Evolutionary conservation across 805 yeast genomes (phyloP).

Genomic region (Yarrowia sp.): DNA sequence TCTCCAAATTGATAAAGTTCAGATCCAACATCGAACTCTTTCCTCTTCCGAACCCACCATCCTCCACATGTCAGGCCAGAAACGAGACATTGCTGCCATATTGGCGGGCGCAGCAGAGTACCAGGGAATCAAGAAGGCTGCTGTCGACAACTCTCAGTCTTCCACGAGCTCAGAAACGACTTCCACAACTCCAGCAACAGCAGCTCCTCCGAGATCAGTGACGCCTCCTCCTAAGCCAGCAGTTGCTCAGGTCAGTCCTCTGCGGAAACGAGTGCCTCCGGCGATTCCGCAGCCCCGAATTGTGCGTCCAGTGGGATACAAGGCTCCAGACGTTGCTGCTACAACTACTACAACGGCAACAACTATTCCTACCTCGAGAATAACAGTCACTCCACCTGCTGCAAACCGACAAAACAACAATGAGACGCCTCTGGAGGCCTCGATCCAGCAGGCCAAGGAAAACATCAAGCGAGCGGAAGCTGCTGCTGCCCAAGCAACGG

Average conservation of each 20-base stretch:
- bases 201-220: not conserved
- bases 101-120: not conserved
- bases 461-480: conserved; percentile 13
- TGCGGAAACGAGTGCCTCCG: conserved; percentile 8
- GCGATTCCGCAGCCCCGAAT: conserved; percentile 11
- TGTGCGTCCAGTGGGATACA: conserved; percentile 19
- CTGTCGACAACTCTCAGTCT: not conserved
- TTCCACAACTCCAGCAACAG: not conserved
- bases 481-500: not conserved
- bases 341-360: not conserved
- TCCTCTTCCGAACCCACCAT: not conserved
- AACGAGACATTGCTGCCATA: conserved; percentile 17
- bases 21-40: not conserved
- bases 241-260: not conserved
- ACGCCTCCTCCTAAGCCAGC: conserved; percentile 10
- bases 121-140: not conserved
- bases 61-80: not conserved
- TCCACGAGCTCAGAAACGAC: not conserved
- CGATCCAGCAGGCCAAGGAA: not conserved
- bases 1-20: too few species aligned
- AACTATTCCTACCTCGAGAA: not conserved
- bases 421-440: not conserved
- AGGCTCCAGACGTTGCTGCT: not conserved
- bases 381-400: not conserved
- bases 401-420: not conserved